Percentiles rank a stretch among this genome's conserved stretches.
These are phyloP conservation scores for Ceratocystis colombiana DNA, from an alignment of 2,329 filamentous ascomycete genomes.

Conservation along the genomic window DNA sequence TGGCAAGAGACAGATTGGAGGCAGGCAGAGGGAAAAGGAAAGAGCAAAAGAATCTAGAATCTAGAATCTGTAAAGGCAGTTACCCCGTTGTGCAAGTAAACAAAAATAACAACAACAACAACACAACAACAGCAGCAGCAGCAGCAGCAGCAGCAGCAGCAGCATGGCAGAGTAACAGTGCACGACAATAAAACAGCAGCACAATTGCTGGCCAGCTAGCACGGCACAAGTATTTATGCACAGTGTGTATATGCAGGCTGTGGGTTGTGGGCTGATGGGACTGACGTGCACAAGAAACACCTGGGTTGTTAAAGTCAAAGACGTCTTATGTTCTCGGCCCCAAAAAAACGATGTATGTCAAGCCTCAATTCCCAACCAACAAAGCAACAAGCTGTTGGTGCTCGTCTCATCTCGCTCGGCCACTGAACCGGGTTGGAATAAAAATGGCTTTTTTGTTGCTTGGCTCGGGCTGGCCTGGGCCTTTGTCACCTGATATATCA, in stretches of 20 bases:
- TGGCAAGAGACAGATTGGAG: neutral
- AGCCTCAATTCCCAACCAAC: neutral
- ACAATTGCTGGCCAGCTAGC: too few species aligned
- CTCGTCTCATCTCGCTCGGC: neutral
- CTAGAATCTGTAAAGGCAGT: neutral
- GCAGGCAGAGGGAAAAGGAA: neutral
- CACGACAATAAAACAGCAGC: too few species aligned
- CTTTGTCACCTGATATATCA: neutral
- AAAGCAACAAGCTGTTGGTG: neutral
- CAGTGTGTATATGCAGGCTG: too few species aligned
- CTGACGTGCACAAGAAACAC: too few species aligned
- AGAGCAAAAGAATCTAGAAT: neutral
- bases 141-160: too few species aligned
- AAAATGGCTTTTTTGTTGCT: neutral
- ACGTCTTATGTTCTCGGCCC: neutral
- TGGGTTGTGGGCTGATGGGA: too few species aligned
- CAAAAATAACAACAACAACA: neutral
- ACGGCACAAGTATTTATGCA: too few species aligned
- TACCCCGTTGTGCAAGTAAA: neutral
- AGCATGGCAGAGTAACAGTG: too few species aligned
- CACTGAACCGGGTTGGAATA: too few species aligned
- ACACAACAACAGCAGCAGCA: neutral
- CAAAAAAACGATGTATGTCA: neutral
- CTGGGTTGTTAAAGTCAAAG: too few species aligned
- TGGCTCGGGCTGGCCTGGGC: neutral